Base-by-base conservation (phyloP, 2,329 filamentous ascomycete genomes). In the Chaetomiaceae sp. region DNA sequence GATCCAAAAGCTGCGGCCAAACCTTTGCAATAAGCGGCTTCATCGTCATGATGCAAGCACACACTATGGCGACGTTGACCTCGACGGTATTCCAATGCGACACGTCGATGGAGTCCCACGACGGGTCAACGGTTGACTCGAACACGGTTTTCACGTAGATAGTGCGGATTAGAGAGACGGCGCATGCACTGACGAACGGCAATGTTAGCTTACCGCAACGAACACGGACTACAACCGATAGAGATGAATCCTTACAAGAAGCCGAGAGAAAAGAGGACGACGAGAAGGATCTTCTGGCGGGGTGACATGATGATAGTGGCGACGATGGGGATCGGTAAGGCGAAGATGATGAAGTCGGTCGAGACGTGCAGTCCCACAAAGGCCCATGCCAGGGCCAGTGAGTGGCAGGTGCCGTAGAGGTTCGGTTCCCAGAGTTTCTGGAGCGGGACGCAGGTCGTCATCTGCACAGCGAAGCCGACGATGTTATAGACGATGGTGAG, bases 21-120 rank as follows among this genome's bases (percentile, higher is more conserved):
- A n/a, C n/a, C n/a, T n/a, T n/a, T n/a, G n/a, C n/a, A n/a, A n/a
- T n/a, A 2, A 61, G 29, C 1, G 57, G 60, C 30, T 56, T 58
- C 29, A 61, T 48, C 2, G 59, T 61, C 47, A 56, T 58, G 24
- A 60, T 36, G 27, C 58, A 61, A 2, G 57, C 56, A 46, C 59
- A 62, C 3, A 60, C 51, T 17, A 62, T 55, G 46, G 57, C 55
- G 4, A 48, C 55, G 45, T 62, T 59, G n/a, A 57, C 32, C 24
- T 62, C 60, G 41, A 59, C 50, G 8, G 48, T 42, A 2, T 60
- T 56, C 60, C 60, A 62, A 40, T 55, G 49, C 6, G 55, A 52
- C 2, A 59, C 56, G 20, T 45, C 41, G 1, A 54, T 42, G 15
- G 49, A 40, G 17, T 58, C 50, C 49, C 48, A 57, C 3, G 56